Evolutionary conservation across 352 stramenopile genomes (phyloP).

Genomic region (Pythium folliculosum): DNA sequence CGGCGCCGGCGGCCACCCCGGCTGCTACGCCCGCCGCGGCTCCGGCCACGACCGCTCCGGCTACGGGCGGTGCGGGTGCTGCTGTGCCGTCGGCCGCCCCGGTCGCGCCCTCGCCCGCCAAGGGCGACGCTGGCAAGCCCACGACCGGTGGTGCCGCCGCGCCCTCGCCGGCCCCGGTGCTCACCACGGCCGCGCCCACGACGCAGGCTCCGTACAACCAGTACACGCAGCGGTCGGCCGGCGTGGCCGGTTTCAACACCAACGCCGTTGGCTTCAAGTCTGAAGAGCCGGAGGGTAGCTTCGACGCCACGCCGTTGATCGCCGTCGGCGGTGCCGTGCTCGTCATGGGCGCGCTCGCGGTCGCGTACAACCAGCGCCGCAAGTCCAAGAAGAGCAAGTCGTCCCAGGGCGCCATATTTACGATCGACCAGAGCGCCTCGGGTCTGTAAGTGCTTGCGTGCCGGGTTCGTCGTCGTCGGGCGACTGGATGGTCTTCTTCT

Average conservation of each 20-base stretch:
- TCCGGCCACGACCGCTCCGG: conserved; percentile 5
- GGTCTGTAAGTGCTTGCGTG: conserved; percentile 61
- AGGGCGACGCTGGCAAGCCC: conserved; percentile 21
- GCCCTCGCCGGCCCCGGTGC: conserved; percentile 12
- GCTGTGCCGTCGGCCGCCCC: conserved; percentile 10
- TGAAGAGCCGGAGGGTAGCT: conserved; percentile 15
- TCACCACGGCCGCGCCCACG: conserved; percentile 17
- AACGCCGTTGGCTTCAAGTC: conserved; percentile 45
- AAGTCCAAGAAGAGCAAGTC: conserved; percentile 50
- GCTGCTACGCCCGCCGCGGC: background rate
- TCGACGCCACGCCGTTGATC: conserved; percentile 27
- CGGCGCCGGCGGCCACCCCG: conserved; percentile 1
- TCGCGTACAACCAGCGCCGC: conserved; percentile 70
- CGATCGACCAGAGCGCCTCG: conserved; percentile 70
- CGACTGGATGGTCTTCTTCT: conserved; percentile 16
- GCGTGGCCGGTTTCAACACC: conserved; percentile 31
- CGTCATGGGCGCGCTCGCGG: conserved; percentile 48
- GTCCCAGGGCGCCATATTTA: conserved; percentile 70
- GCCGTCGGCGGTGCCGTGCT: conserved; percentile 42
- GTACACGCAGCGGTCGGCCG: conserved; percentile 5
- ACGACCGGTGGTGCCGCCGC: background rate
- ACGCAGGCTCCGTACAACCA: conserved; percentile 19
- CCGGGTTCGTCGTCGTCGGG: background rate
- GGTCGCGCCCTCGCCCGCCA: background rate
- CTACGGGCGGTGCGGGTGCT: background rate